A percentile compares a stretch with the other conserved stretches of the same genome.
Evolutionary conservation across 331 rosid genomes (phyloP).

Genomic region (Cydonia oblonga): DNA sequence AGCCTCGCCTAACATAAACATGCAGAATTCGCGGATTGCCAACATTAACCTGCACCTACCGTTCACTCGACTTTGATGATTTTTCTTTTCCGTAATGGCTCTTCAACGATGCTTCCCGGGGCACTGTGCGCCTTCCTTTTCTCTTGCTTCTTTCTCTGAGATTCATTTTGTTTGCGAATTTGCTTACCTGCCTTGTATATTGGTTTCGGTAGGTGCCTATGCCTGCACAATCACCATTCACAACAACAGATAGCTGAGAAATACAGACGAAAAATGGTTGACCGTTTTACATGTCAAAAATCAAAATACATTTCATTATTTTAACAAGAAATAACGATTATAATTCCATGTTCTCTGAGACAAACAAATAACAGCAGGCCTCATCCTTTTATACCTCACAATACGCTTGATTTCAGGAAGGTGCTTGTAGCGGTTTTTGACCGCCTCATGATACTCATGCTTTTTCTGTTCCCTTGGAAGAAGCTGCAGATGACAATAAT

Average conservation of each 20-base stretch:
- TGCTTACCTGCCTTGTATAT: conserved; percentile 54
- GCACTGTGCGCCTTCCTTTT: conserved; percentile 81
- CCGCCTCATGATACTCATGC: conserved; percentile 74
- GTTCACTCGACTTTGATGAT: conserved; percentile 54
- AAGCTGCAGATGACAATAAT: conserved; percentile 38
- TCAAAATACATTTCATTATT: neutral
- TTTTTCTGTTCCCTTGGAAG: conserved; percentile 84
- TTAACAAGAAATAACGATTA: neutral
- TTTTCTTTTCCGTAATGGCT: conserved; percentile 49
- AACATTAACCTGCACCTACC: neutral
- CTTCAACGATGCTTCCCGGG: conserved; percentile 55
- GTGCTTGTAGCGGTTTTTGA: conserved; percentile 76
- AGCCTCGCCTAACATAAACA: too few relatives aligned
- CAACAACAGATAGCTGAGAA: neutral
- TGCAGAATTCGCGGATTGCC: neutral
- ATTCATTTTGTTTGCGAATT: conserved; percentile 37
- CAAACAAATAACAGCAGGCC: neutral
- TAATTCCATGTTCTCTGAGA: neutral
- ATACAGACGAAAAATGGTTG: neutral
- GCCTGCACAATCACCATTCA: conserved; percentile 36
- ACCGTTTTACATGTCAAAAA: neutral
- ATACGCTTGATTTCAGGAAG: conserved; percentile 86
- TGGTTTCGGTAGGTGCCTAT: conserved; percentile 70
- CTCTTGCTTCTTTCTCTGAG: conserved; percentile 53
- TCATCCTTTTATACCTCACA: conserved; percentile 35